These are phyloP conservation scores for Colletotrichum costaricense DNA, from an alignment of 2,329 filamentous ascomycete species.

Conservation along the genomic window DNA sequence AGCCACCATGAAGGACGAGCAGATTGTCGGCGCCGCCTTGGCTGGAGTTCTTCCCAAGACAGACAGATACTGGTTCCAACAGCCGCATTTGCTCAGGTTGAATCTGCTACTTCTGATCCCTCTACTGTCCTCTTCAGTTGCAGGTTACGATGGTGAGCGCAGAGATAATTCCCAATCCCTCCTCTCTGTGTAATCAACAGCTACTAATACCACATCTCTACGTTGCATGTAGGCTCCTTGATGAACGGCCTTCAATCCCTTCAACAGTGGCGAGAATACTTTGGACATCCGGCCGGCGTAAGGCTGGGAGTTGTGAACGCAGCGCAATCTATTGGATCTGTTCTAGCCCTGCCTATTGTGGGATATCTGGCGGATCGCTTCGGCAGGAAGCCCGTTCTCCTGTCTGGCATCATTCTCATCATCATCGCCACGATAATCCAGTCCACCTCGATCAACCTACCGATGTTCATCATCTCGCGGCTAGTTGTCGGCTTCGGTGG, in stretches of 20 bases:
- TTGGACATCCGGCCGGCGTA: constrained; percentile 44
- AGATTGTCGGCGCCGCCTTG: constrained; percentile 43
- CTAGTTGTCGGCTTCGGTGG: constrained; percentile 49
- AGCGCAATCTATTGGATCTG: constrained; percentile 54
- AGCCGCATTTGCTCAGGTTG: constrained; percentile 54
- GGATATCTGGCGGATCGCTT: constrained; percentile 50
- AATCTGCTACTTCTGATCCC: constrained; percentile 58
- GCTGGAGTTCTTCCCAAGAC: constrained; percentile 51
- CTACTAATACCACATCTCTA: background rate
- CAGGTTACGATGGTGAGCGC: constrained; percentile 30
- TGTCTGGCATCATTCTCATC: constrained; percentile 48
- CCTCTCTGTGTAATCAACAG: background rate
- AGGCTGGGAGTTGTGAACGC: constrained; percentile 52
- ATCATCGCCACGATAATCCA: constrained; percentile 50
- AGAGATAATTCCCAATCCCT: background rate
- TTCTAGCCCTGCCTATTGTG: constrained; percentile 55
- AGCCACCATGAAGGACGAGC: constrained; percentile 33
- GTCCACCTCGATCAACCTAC: constrained; percentile 47
- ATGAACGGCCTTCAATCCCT: constrained; percentile 55
- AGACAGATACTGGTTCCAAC: constrained; percentile 54
- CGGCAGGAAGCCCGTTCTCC: constrained; percentile 51
- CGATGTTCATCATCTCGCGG: constrained; percentile 48
- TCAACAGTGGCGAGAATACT: constrained; percentile 46
- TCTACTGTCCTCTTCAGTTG: constrained; percentile 26
- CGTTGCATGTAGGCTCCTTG: constrained; percentile 42